Conservation (phyloP, 495 filamentous ascomycete species). For the Trichocladium uniseriatum region DNA sequence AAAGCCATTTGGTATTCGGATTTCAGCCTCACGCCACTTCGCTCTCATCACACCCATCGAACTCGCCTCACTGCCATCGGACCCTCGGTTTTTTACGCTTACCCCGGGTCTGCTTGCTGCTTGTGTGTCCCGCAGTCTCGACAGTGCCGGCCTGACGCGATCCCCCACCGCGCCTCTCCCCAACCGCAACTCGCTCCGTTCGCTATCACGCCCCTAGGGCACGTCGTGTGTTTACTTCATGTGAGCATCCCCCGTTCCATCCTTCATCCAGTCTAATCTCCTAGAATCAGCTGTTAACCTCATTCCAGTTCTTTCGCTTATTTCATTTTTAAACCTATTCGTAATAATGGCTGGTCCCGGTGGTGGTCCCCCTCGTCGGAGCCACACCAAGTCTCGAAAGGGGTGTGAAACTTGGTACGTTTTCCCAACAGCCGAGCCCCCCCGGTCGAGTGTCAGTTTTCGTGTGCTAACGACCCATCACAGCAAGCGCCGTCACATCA, state of each 20-base stretch:
- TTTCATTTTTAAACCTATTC: constrained; percentile 24
- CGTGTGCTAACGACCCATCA: constrained; percentile 15
- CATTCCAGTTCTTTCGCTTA: constrained; percentile 35
- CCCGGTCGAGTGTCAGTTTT: not conserved
- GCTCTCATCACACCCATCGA: constrained; percentile 6
- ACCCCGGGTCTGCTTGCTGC: constrained; percentile 1
- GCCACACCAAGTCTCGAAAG: constrained; percentile 97
- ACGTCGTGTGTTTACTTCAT: constrained; percentile 32
- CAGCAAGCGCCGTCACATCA: constrained; percentile 86
- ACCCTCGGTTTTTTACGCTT: constrained; percentile 1
- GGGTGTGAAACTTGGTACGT: constrained; percentile 81
- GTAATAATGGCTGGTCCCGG: constrained; percentile 64
- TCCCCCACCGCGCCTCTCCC: constrained; percentile 21
- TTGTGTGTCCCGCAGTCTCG: not conserved
- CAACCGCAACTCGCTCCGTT: constrained; percentile 26
- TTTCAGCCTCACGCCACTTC: not conserved
- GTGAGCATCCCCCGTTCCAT: constrained; percentile 23
- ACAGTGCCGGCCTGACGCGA: constrained; percentile 14
- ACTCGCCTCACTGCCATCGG: not conserved
- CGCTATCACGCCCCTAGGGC: constrained; percentile 28
- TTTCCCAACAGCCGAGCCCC: not conserved
- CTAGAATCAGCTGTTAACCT: constrained; percentile 10
- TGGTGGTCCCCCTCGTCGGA: constrained; percentile 62
- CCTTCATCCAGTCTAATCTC: too few relatives aligned
- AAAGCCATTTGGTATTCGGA: not conserved